A percentile compares a stretch with the other conserved stretches of the same genome.
Conservation (phyloP, 257 asterid species). For the Hygrophila difformis region DNA sequence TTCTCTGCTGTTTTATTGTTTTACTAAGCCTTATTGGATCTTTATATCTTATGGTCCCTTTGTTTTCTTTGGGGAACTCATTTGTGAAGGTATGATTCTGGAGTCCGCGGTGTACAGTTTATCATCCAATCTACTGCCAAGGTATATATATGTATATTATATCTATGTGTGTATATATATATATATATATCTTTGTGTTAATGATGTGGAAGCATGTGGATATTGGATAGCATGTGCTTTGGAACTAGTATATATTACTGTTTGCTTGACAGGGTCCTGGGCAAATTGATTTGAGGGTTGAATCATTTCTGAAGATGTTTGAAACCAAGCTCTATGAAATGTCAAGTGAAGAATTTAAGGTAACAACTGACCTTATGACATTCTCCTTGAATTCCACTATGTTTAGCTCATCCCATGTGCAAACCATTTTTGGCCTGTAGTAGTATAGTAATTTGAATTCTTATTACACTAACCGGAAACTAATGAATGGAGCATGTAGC, state of each 20-base stretch:
- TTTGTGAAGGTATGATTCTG: constrained; percentile 68
- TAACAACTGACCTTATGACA: constrained; percentile 1
- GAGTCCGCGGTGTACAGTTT: constrained; percentile 88
- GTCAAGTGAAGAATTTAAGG: constrained; percentile 84
- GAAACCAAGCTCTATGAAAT: constrained; percentile 78
- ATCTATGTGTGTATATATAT: too few species aligned
- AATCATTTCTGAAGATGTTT: constrained; percentile 73
- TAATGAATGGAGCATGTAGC: too few species aligned
- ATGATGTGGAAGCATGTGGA: background rate
- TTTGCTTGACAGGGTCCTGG: constrained; percentile 78
- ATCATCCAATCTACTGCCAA: constrained; percentile 84
- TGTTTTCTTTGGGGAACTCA: constrained; percentile 1
- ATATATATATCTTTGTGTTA: too few species aligned
- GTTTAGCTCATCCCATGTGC: too few species aligned
- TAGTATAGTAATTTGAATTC: too few species aligned
- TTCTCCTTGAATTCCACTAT: too few species aligned
- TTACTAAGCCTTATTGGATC: too few species aligned
- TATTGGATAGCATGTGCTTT: too few species aligned
- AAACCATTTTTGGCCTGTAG: too few species aligned
- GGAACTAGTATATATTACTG: too few species aligned
- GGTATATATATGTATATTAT: constrained; percentile 57
- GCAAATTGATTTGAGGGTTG: constrained; percentile 78
- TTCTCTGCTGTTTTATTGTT: too few species aligned
- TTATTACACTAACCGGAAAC: too few species aligned
- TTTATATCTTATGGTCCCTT: constrained; percentile 1